These are phyloP conservation scores for Cicer chorassanicum DNA, from an alignment of 306 rosid species.

Conservation along the genomic window DNA sequence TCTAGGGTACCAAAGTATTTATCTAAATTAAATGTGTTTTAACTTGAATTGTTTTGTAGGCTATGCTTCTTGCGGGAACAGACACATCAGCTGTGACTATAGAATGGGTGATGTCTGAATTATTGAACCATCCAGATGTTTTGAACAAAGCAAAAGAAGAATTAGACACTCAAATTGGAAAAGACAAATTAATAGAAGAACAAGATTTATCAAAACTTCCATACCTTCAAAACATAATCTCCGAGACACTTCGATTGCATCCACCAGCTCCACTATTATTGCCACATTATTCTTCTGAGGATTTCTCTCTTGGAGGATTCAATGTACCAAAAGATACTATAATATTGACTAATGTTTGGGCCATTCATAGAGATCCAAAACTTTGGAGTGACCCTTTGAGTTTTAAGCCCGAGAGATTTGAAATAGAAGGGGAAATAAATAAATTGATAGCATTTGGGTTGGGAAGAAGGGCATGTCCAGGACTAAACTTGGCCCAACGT, in stretches of 20 bases:
- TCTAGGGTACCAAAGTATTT: too few species aligned
- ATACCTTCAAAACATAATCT: constrained; percentile 33
- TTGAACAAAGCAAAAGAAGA: constrained; percentile 29
- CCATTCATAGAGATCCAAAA: constrained; percentile 37
- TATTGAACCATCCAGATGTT: constrained; percentile 30
- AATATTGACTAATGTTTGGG: constrained; percentile 33
- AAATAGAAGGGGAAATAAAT: constrained; percentile 26
- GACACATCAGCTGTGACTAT: constrained; percentile 33
- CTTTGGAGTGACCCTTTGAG: constrained; percentile 15
- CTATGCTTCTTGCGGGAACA: constrained; percentile 43
- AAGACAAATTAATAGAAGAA: constrained; percentile 16
- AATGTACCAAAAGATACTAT: constrained; percentile 36
- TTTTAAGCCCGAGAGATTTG: constrained; percentile 44
- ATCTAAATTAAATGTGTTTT: background rate
- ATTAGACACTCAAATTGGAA: constrained; percentile 21
- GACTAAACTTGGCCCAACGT: constrained; percentile 30
- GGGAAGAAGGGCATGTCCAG: background rate
- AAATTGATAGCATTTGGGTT: constrained; percentile 38
- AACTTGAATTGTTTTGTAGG: background rate
- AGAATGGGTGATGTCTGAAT: constrained; percentile 44
- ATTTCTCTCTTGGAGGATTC: constrained; percentile 33
- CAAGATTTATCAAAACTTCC: constrained; percentile 38
- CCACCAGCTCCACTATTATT: constrained; percentile 37
- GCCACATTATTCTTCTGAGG: constrained; percentile 38
- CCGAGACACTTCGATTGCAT: constrained; percentile 36